A percentile compares a stretch with the other conserved stretches of the same genome.
Evolutionary conservation across 163 green algal genomes (phyloP).

Genomic region (Chlamydomonas reinhardtii): DNA sequence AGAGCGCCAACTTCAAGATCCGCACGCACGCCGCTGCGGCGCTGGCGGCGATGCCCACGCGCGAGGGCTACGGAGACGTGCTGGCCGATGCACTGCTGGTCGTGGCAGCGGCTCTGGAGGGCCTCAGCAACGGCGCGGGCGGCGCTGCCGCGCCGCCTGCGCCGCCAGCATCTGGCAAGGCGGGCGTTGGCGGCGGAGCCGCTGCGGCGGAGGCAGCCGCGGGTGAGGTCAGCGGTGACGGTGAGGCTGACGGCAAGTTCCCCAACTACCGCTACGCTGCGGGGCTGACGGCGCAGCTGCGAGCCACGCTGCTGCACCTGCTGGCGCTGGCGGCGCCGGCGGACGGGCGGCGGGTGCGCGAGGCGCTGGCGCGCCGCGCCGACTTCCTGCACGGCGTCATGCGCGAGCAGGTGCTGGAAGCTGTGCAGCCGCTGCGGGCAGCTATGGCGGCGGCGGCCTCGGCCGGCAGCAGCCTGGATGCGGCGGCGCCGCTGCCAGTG

Average conservation of each 20-base stretch:
- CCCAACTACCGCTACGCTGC: slow-evolving; percentile 71
- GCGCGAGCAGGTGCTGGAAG: slow-evolving; percentile 29
- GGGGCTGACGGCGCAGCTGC: slow-evolving; percentile 60
- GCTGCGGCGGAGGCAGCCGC: background rate
- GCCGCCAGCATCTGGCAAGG: background rate
- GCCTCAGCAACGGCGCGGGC: slow-evolving; percentile 23
- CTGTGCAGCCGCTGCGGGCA: slow-evolving; percentile 8
- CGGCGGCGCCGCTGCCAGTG: background rate
- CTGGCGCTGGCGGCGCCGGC: slow-evolving; percentile 53
- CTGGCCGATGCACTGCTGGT: slow-evolving; percentile 65
- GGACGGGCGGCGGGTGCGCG: slow-evolving; percentile 27
- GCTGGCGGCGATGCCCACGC: slow-evolving; percentile 51
- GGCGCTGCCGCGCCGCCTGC: background rate
- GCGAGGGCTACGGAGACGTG: slow-evolving; percentile 54
- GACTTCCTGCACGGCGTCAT: slow-evolving; percentile 23
- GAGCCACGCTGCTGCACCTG: slow-evolving; percentile 67
- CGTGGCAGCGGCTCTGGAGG: slow-evolving; percentile 59
- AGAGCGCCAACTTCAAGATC: slow-evolving; percentile 80
- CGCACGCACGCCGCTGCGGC: slow-evolving; percentile 72
- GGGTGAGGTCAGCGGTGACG: background rate
- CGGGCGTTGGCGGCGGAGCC: background rate
- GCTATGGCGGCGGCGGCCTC: background rate
- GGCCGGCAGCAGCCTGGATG: background rate
- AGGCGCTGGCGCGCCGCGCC: slow-evolving; percentile 17
- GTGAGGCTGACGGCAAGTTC: slow-evolving; percentile 48